These are phyloP conservation scores for Fusarium begoniae DNA, from an alignment of 2,329 filamentous ascomycete species.

Conservation along the genomic window DNA sequence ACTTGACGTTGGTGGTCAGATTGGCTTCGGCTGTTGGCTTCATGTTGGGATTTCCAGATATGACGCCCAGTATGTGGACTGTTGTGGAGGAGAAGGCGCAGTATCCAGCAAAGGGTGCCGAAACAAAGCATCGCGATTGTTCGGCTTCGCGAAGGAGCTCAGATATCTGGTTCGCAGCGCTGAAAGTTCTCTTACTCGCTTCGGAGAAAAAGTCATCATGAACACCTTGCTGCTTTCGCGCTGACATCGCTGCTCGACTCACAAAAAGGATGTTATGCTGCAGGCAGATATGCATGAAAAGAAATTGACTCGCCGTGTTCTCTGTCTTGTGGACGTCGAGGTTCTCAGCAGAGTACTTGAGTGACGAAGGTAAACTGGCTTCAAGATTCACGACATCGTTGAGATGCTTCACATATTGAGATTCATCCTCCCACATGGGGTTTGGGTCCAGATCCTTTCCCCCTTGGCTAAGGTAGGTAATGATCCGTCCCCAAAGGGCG, in stretches of 20 bases:
- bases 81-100: constrained; percentile 93
- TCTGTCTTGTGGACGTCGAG: constrained; percentile 85
- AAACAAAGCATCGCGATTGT: constrained; percentile 72
- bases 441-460: constrained; percentile 81
- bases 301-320: constrained; percentile 87
- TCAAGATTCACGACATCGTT: constrained; percentile 77
- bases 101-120: constrained; percentile 93
- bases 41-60: constrained; percentile 81
- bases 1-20: constrained; percentile 86
- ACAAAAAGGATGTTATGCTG: constrained; percentile 92
- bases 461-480: constrained; percentile 90
- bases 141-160: constrained; percentile 83
- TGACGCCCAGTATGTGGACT: constrained; percentile 92
- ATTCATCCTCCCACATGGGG: constrained; percentile 85
- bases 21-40: constrained; percentile 85
- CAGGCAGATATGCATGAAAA: constrained; percentile 89
- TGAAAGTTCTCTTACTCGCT: constrained; percentile 78
- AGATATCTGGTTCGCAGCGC: constrained; percentile 88
- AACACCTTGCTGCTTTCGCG: constrained; percentile 74
- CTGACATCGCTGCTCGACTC: constrained; percentile 84
- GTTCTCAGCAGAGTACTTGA: constrained; percentile 84
- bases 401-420: constrained; percentile 76
- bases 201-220: constrained; percentile 81
- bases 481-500: constrained; percentile 87
- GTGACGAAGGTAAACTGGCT: constrained; percentile 70